Conservation (phyloP, 169 alveolate genomes). For the Eimeria tenella region DNA sequence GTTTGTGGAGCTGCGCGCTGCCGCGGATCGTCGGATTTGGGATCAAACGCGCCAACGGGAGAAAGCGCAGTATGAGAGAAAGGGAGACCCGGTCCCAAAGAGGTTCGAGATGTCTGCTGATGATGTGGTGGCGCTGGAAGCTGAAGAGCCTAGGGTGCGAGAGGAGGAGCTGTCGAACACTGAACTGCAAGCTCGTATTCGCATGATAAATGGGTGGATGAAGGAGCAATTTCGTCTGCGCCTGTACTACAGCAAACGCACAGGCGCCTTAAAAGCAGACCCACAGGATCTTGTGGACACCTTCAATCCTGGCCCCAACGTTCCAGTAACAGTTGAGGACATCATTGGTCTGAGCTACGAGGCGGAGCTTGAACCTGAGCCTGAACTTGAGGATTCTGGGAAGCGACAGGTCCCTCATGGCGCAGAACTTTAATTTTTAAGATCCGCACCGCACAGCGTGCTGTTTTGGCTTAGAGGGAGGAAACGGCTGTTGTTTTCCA, state of each 20-base stretch:
- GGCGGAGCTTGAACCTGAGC: constrained; percentile 57
- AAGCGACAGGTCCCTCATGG: background rate
- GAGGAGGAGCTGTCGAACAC: constrained; percentile 40
- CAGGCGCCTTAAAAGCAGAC: constrained; percentile 16
- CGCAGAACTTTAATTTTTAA: constrained; percentile 11
- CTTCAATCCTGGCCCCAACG: constrained; percentile 36
- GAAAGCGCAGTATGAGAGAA: background rate
- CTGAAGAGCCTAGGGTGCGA: constrained; percentile 28
- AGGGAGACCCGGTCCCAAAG: constrained; percentile 39
- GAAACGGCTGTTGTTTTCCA: too few relatives aligned
- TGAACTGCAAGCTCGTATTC: background rate
- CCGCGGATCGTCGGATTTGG: constrained; percentile 28
- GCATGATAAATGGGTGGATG: constrained; percentile 39
- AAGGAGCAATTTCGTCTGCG: constrained; percentile 63
- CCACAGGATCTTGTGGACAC: constrained; percentile 19
- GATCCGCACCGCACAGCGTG: constrained; percentile 2
- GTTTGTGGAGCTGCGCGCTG: constrained; percentile 49
- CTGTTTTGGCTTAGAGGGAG: too few relatives aligned
- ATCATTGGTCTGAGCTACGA: constrained; percentile 31
- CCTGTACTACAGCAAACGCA: constrained; percentile 28
- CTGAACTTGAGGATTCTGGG: background rate
- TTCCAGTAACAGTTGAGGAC: constrained; percentile 14
- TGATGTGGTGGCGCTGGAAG: constrained; percentile 30
- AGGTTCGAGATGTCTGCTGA: constrained; percentile 32
- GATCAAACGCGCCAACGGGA: background rate